Evolutionary conservation across 768 basidiomycete species (phyloP).

Genomic region (Cystobasidium onofrii): DNA sequence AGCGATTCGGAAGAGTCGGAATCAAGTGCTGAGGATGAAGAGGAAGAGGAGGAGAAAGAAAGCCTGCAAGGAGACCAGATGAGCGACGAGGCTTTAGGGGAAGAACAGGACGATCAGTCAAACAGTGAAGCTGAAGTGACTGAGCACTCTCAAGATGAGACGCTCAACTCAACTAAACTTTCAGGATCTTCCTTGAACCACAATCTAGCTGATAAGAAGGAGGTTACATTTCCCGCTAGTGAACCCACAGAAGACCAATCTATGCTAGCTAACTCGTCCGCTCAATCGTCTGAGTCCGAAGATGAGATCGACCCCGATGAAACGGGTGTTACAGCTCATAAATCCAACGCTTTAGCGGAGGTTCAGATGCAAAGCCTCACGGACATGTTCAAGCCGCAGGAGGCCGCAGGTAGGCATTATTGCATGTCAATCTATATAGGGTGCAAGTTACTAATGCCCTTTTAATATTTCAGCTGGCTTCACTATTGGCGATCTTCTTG

Average conservation of each 20-base stretch:
- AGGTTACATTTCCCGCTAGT: no score
- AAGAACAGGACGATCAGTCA: background rate
- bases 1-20: background rate
- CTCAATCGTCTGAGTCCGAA: background rate
- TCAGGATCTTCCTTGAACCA: no score
- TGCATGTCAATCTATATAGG: background rate
- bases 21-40: background rate
- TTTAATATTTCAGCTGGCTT: constrained; percentile 53
- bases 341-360: background rate
- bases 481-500: constrained; percentile 54
- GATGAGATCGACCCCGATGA: background rate
- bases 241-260: no score
- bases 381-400: constrained; percentile 64
- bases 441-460: background rate
- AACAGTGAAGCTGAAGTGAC: background rate
- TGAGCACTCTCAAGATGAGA: no score
- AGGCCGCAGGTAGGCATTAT: constrained; percentile 55
- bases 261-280: background rate
- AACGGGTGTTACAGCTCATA: background rate
- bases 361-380: constrained; percentile 51
- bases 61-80: background rate
- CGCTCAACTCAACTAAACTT: no score
- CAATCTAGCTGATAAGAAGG: no score
- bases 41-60: background rate
- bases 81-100: background rate